phyloP scores from a whole-genome alignment of 225 moss, liverwort and hornwort species.

The Bryum argenteum region DNA sequence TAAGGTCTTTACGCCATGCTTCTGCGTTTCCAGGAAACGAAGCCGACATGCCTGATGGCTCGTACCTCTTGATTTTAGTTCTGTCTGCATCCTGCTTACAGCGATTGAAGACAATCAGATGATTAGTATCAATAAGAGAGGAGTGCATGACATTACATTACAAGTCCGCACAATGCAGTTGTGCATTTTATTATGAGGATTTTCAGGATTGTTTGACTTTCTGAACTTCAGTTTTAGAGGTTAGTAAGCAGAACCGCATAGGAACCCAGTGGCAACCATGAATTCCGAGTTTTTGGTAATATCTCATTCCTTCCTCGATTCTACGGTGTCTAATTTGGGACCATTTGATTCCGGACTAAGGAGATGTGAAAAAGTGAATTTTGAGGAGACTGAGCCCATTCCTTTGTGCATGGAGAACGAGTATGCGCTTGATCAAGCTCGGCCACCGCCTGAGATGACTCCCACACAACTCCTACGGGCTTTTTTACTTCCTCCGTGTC shows the following conservation, averaged over 20 bases:
- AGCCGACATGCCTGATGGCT: background rate
- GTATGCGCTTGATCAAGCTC: too few relatives aligned
- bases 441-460: too few relatives aligned
- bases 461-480: too few relatives aligned
- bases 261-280: too few relatives aligned
- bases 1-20: conserved; percentile 31
- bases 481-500: too few relatives aligned
- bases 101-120: background rate
- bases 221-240: too few relatives aligned
- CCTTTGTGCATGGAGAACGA: too few relatives aligned
- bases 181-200: background rate
- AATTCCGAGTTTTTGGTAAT: background rate
- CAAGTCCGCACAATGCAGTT: background rate
- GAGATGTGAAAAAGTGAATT: too few relatives aligned
- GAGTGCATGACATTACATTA: background rate
- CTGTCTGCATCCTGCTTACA: conserved; percentile 33
- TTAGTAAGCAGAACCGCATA: too few relatives aligned
- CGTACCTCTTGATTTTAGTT: background rate
- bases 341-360: background rate
- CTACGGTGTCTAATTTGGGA: background rate
- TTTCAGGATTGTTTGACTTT: too few relatives aligned
- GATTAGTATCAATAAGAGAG: background rate
- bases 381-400: too few relatives aligned
- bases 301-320: background rate
- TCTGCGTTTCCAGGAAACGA: conserved; percentile 1